These are phyloP conservation scores for Candida montana DNA, from an alignment of 805 yeast species.

Conservation along the genomic window DNA sequence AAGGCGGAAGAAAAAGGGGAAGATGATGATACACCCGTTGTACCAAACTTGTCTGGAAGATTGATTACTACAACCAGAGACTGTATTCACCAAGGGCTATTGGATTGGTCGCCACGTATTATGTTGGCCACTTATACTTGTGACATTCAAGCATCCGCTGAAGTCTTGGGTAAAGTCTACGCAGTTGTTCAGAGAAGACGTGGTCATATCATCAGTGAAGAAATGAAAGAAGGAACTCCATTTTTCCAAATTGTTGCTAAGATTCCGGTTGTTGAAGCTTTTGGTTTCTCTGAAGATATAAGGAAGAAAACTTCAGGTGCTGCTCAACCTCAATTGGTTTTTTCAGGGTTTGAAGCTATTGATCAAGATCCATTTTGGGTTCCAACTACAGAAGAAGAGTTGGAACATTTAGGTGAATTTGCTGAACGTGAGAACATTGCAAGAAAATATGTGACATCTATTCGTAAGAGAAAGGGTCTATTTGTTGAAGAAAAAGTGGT, in stretches of 20 bases:
- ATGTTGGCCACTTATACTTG: slow-evolving; percentile 91
- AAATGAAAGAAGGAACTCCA: slow-evolving; percentile 97
- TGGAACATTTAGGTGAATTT: slow-evolving; percentile 87
- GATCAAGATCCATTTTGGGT: slow-evolving; percentile 98
- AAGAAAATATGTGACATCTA: slow-evolving; percentile 72
- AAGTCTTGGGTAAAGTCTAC: slow-evolving; percentile 91
- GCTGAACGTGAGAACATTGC: slow-evolving; percentile 94
- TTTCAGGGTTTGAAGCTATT: slow-evolving; percentile 79
- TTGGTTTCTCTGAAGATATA: slow-evolving; percentile 94
- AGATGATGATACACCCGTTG: slow-evolving; percentile 21
- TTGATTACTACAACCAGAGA: slow-evolving; percentile 70
- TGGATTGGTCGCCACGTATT: slow-evolving; percentile 83
- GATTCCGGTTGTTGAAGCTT: slow-evolving; percentile 92
- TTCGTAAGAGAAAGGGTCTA: slow-evolving; percentile 84
- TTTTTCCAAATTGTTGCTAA: slow-evolving; percentile 82
- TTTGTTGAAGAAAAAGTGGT: slow-evolving; percentile 87
- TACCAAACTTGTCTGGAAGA: slow-evolving; percentile 59
- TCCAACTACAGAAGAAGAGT: slow-evolving; percentile 94
- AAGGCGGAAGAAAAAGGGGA: slow-evolving; percentile 31
- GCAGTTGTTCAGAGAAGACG: slow-evolving; percentile 87
- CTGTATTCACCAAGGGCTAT: slow-evolving; percentile 60
- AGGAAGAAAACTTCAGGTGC: slow-evolving; percentile 93
- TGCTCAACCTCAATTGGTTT: slow-evolving; percentile 92
- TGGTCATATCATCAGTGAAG: slow-evolving; percentile 84
- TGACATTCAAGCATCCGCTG: slow-evolving; percentile 93